Conservation (phyloP, 73 alveolate genomes). For the Blepharisma stoltei region DNA sequence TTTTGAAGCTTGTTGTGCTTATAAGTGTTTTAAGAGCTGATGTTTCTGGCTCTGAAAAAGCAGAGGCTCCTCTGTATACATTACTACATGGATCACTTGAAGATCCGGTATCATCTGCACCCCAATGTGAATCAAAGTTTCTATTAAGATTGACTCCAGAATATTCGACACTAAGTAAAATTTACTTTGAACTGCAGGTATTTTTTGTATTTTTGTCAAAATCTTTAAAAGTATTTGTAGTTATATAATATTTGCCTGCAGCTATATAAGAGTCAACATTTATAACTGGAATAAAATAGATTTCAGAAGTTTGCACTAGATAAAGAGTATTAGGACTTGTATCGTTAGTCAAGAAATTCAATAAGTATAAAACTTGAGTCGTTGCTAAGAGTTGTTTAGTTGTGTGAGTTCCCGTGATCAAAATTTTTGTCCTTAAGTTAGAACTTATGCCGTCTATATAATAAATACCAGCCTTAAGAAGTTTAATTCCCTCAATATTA, state of each 20-base stretch:
- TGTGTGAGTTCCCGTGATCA: background rate
- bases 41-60: conserved; percentile 95
- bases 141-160: conserved; percentile 93
- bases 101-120: conserved; percentile 73
- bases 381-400: background rate
- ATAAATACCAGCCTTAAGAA: too few species aligned
- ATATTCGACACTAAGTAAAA: background rate
- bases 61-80: conserved; percentile 85
- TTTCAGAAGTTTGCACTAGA: too few species aligned
- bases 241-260: too few species aligned
- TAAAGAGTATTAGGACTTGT: too few species aligned
- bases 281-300: too few species aligned
- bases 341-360: background rate
- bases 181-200: too few species aligned
- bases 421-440: background rate
- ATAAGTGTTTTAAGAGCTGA: conserved; percentile 67
- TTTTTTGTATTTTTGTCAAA: too few species aligned
- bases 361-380: conserved; percentile 19
- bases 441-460: too few species aligned
- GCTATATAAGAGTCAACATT: too few species aligned
- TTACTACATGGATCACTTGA: conserved; percentile 83
- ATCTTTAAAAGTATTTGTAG: too few species aligned
- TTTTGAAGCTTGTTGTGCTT: background rate
- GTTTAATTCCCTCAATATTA: too few species aligned
- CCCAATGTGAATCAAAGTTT: conserved; percentile 87